phyloP scores from a whole-genome alignment of 495 filamentous ascomycete species.

The Neurospora sp. region DNA sequence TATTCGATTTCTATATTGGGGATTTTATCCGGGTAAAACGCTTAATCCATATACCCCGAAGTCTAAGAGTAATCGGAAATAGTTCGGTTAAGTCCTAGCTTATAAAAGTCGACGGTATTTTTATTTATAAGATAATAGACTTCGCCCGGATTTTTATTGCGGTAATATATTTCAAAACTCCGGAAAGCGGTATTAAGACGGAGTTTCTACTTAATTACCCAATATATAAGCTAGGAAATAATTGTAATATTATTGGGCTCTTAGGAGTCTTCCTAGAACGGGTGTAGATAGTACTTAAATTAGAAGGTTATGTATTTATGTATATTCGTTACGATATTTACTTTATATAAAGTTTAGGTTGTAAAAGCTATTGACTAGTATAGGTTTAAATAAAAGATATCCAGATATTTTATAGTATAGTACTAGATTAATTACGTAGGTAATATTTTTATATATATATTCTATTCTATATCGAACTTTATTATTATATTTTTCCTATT shows the following conservation, averaged over 20 bases:
- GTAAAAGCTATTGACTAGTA: no score
- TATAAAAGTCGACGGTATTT: background rate
- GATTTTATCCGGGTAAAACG: background rate
- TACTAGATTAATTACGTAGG: background rate
- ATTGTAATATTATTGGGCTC: background rate
- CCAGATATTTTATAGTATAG: background rate
- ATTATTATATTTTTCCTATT: no score
- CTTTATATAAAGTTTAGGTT: background rate
- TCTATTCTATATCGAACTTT: no score
- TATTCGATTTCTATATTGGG: background rate
- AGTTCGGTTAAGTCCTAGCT: background rate
- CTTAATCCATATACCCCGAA: background rate
- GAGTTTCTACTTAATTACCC: background rate
- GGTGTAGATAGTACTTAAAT: background rate
- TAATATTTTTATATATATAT: no score
- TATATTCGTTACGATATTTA: background rate
- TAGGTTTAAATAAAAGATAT: no score
- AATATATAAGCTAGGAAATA: background rate
- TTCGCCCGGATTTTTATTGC: background rate
- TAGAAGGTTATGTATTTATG: background rate
- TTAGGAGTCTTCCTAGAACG: background rate
- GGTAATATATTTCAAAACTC: background rate
- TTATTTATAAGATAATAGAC: background rate
- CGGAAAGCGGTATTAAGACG: background rate
- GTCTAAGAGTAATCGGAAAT: no score